A percentile compares a stretch with the other conserved stretches of the same genome.
Evolutionary conservation across 768 basidiomycete species (phyloP).

Genomic region (Cystoderma amianthinum): DNA sequence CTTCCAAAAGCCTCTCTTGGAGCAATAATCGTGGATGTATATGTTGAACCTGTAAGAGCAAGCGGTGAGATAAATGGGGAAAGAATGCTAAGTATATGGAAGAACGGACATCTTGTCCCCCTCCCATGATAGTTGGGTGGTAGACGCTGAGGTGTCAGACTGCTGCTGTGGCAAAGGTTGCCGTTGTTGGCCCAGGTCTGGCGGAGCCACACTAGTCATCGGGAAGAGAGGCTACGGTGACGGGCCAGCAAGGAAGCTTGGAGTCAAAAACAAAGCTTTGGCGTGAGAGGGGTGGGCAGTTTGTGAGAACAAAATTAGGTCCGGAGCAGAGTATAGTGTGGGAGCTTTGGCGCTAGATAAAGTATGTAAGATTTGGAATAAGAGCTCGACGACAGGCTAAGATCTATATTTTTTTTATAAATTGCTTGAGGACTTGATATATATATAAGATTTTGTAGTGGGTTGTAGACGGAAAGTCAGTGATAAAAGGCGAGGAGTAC

Average conservation of each 20-base stretch:
- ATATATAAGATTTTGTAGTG: slow-evolving; percentile 4
- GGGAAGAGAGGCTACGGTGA: slow-evolving; percentile 2
- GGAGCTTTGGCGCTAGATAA: slow-evolving; percentile 7
- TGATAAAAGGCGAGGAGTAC: slow-evolving; percentile 1
- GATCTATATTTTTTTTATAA: slow-evolving; percentile 3
- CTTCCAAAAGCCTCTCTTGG: slow-evolving; percentile 69
- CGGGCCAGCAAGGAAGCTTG: neutral
- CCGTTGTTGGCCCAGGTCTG: slow-evolving; percentile 14
- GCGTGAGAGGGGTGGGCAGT: slow-evolving; percentile 1
- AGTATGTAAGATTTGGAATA: slow-evolving; percentile 9
- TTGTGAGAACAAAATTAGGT: slow-evolving; percentile 4
- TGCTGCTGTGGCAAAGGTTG: slow-evolving; percentile 14
- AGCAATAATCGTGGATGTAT: slow-evolving; percentile 83
- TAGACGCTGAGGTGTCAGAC: slow-evolving; percentile 3
- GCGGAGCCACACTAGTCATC: slow-evolving; percentile 22
- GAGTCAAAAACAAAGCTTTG: slow-evolving; percentile 1
- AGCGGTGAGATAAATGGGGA: slow-evolving; percentile 4
- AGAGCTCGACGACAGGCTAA: slow-evolving; percentile 6
- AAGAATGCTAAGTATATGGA: slow-evolving; percentile 5
- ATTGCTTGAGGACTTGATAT: slow-evolving; percentile 3
- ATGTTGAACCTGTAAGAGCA: slow-evolving; percentile 67
- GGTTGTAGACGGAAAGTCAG: slow-evolving; percentile 7
- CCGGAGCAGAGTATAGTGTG: slow-evolving; percentile 2
- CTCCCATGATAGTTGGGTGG: slow-evolving; percentile 56
- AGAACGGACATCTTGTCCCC: slow-evolving; percentile 73